Percentiles rank a stretch among this genome's conserved stretches.
These are phyloP conservation scores for Daedaleopsis nitida DNA, from an alignment of 768 basidiomycete species.

Conservation along the genomic window DNA sequence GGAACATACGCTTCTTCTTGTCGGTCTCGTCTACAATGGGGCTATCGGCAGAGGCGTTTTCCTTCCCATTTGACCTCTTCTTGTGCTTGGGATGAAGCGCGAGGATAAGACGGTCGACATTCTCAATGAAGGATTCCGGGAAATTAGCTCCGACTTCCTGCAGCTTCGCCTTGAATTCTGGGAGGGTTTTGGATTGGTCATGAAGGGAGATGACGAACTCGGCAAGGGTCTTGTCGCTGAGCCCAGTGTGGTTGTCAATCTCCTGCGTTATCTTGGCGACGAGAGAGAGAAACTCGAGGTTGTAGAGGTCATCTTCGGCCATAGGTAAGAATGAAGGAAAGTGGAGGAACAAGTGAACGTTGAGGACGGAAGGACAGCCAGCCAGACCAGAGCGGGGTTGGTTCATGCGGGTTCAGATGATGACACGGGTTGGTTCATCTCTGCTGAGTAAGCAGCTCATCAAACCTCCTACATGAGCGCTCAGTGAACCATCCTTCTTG, in stretches of 20 bases:
- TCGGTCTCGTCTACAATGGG: constrained; percentile 58
- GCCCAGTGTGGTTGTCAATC: constrained; percentile 81
- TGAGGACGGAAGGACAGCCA: too few species aligned
- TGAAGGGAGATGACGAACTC: constrained; percentile 95
- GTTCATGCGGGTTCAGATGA: not conserved
- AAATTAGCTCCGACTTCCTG: constrained; percentile 79
- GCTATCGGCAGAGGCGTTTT: constrained; percentile 32
- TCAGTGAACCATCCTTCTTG: not conserved
- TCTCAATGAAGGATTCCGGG: constrained; percentile 88
- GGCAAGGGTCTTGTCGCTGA: constrained; percentile 90
- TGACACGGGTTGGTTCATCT: not conserved
- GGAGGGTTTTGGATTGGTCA: constrained; percentile 74
- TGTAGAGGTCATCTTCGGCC: constrained; percentile 79
- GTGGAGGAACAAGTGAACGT: not conserved
- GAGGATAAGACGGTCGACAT: constrained; percentile 91
- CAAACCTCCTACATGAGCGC: constrained; percentile 7
- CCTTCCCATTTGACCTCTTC: constrained; percentile 45
- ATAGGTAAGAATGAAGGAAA: constrained; percentile 35
- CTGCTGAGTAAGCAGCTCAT: constrained; percentile 9
- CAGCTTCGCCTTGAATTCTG: constrained; percentile 81
- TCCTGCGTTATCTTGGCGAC: constrained; percentile 93
- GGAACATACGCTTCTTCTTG: constrained; percentile 84
- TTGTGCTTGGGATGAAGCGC: constrained; percentile 96
- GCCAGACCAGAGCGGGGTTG: not conserved
- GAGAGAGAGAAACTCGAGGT: constrained; percentile 90